phyloP scores from a whole-genome alignment of 169 alveolate species.

The Plasmodium ovale region DNA sequence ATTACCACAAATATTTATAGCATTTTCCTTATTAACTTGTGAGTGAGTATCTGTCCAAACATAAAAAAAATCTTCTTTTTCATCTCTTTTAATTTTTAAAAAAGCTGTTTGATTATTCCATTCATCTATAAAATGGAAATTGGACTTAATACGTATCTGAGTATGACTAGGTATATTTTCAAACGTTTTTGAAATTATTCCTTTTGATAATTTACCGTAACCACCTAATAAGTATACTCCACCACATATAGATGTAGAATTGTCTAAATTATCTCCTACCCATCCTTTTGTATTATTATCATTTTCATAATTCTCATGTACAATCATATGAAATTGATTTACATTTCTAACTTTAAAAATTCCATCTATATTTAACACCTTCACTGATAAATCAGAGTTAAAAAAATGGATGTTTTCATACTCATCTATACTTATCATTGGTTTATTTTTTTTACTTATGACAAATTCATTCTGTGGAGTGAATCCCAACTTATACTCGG shows the following conservation, averaged over 20 bases:
- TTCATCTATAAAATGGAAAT: slow-evolving; percentile 83
- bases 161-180: slow-evolving; percentile 84
- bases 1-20: slow-evolving; percentile 85
- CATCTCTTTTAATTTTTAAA: slow-evolving; percentile 78
- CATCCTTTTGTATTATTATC: slow-evolving; percentile 81
- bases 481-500: slow-evolving; percentile 51
- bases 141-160: slow-evolving; percentile 80
- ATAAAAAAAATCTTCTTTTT: slow-evolving; percentile 79
- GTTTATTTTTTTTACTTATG: slow-evolving; percentile 67
- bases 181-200: slow-evolving; percentile 80
- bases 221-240: slow-evolving; percentile 87
- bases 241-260: slow-evolving; percentile 79
- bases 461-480: slow-evolving; percentile 33
- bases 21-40: slow-evolving; percentile 42
- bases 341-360: slow-evolving; percentile 78
- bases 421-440: slow-evolving; percentile 61
- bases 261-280: slow-evolving; percentile 80
- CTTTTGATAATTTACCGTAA: slow-evolving; percentile 78
- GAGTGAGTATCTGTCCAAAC: slow-evolving; percentile 84
- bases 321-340: slow-evolving; percentile 82
- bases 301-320: slow-evolving; percentile 79
- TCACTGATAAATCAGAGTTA: slow-evolving; percentile 44
- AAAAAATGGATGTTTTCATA: slow-evolving; percentile 54
- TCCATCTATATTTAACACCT: slow-evolving; percentile 78
- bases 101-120: slow-evolving; percentile 85